Evolutionary conservation across 1,284 basidiomycete species (phyloP), one percentile per base, ranked within the genome.

Genomic region (Puccinia novopanici): DNA sequence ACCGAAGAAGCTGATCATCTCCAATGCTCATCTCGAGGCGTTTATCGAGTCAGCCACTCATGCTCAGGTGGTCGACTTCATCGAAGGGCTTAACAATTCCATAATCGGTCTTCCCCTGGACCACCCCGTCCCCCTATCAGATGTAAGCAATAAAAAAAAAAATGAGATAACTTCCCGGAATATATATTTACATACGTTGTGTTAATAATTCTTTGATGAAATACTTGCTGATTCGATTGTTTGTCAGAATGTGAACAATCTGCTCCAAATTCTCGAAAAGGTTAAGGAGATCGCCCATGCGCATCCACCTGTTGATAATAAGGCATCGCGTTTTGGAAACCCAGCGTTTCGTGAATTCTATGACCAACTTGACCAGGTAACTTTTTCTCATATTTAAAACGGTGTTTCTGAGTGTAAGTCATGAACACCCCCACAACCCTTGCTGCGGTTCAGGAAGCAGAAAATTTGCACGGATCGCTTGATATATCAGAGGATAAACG

Each of bases 341-440:
- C 95, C 96, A 0, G 96, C 96, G 0, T 99, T 99, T 87, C 89
- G 92, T 84, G 90, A 90, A 0, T 95, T 99, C 84, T 94, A 96
- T 84, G 93, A 96, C 86, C 90, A 90, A 84, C 88, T 98, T 19
- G 85, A 87, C 24, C 89, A 92, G 86, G 93, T 92, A 83, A 83
- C 89, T 84, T 34, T 81, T 71, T 79, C 34, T 59, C 40, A 30
- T 19, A 15, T 1, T 19, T 8, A 40, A 61, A 61, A 61, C 27
- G 30, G 9, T 12, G 30, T 1, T 34, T 61, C 27, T 61, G 12
- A 19, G 15, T 19, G 30, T 59, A 34, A 8, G 9, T 61, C 1
- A 15, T 61, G 2, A 61, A 34, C 79, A 27, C 77, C 59, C 12
- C 72, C 79, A 68, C n/a, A 82, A 59, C 59, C 6, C 19, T 55